Percentiles rank a stretch among this genome's conserved stretches.
These are phyloP conservation scores for Albugo laibachii DNA, from an alignment of 352 stramenopile species.

Conservation along the genomic window DNA sequence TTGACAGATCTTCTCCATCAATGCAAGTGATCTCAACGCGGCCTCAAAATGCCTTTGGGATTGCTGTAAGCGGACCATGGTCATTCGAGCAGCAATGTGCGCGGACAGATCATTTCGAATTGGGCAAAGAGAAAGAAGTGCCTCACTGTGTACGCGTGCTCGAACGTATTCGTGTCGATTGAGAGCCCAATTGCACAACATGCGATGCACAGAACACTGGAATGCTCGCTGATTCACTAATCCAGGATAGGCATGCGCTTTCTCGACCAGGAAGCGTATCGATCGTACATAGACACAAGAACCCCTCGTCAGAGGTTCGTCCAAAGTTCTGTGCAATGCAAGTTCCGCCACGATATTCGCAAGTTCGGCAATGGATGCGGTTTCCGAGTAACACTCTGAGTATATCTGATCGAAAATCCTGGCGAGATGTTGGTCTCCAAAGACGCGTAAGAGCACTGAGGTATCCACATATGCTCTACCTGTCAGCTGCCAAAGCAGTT, in stretches of 20 bases:
- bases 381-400: conserved; percentile 29
- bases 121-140: no score
- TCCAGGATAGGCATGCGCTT: conserved; percentile 5
- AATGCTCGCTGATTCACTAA: conserved; percentile 17
- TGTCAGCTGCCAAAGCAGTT: conserved; percentile 39
- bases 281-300: conserved; percentile 11
- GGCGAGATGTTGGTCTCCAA: conserved; percentile 23
- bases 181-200: conserved; percentile 14
- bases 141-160: no score
- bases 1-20: conserved; percentile 18
- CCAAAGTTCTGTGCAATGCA: conserved; percentile 8
- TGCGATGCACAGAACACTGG: conserved; percentile 23
- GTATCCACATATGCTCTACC: conserved; percentile 28
- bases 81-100: no score
- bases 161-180: no score
- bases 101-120: no score
- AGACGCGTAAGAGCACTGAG: conserved; percentile 24
- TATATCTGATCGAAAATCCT: conserved; percentile 27
- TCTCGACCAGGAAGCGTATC: conserved; percentile 16
- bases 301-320: conserved; percentile 1
- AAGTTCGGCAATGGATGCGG: conserved; percentile 23
- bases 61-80: no score
- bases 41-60: no score
- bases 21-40: no score
- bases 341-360: conserved; percentile 27